Evolutionary conservation across 1,284 basidiomycete species (phyloP).

Genomic region (Ganoderma multipileum): DNA sequence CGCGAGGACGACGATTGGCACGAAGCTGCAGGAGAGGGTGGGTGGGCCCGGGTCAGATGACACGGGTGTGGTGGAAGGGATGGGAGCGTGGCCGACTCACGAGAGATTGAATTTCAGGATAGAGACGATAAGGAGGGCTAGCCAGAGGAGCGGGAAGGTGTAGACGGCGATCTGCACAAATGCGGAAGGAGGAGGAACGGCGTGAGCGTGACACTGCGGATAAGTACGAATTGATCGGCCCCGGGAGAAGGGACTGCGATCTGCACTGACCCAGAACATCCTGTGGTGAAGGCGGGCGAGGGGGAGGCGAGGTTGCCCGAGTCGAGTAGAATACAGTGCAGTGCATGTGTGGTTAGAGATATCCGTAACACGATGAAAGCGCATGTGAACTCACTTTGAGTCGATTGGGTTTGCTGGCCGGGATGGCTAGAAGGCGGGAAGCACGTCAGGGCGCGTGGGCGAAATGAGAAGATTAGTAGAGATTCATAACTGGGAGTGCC

Average conservation of each 20-base stretch:
- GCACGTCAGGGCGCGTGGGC: background rate
- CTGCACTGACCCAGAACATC: slow-evolving; percentile 85
- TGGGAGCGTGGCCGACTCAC: slow-evolving; percentile 51
- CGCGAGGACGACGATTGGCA: slow-evolving; percentile 88
- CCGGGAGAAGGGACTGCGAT: background rate
- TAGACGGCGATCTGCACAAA: slow-evolving; percentile 80
- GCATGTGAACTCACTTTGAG: slow-evolving; percentile 68
- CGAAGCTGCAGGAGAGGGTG: slow-evolving; percentile 58
- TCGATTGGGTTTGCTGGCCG: slow-evolving; percentile 91
- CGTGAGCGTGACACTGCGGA: slow-evolving; percentile 7
- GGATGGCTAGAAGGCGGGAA: slow-evolving; percentile 68
- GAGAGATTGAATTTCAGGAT: slow-evolving; percentile 87
- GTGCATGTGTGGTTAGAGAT: slow-evolving; percentile 15
- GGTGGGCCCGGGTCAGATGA: slow-evolving; percentile 14
- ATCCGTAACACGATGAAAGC: background rate
- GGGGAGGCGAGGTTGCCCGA: background rate
- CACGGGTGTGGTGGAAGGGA: slow-evolving; percentile 1
- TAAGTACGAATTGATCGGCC: slow-evolving; percentile 10
- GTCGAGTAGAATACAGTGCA: background rate
- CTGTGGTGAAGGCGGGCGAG: slow-evolving; percentile 45
- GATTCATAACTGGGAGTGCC: slow-evolving; percentile 12
- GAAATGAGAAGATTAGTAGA: slow-evolving; percentile 12
- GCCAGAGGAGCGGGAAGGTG: slow-evolving; percentile 89
- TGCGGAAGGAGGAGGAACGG: background rate
- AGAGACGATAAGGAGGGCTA: slow-evolving; percentile 85